A percentile compares a stretch with the other conserved stretches of the same genome.
Evolutionary conservation across 164 flowering plant genomes (phyloP).

Genomic region (Platanus orientalis): DNA sequence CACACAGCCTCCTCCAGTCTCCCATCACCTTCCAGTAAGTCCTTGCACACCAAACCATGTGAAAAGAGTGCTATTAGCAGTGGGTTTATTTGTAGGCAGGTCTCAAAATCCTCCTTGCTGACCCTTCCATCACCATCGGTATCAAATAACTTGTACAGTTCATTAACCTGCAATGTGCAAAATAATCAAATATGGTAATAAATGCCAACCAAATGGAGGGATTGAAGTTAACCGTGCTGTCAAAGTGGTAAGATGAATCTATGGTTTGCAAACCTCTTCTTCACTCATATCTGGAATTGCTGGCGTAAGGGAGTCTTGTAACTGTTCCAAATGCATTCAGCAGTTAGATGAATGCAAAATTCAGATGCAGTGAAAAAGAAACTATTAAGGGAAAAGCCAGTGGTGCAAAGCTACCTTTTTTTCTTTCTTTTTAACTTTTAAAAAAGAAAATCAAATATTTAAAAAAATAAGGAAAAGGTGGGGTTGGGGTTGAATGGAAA

Average conservation of each 20-base stretch:
- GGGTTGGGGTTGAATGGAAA: not conserved
- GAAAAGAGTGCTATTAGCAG: constrained; percentile 23
- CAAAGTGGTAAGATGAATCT: too few species aligned
- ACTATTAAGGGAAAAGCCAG: not conserved
- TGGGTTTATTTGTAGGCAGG: constrained; percentile 29
- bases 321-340: constrained; percentile 11
- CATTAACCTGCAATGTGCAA: constrained; percentile 28
- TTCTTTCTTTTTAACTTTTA: too few species aligned
- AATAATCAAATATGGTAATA: too few species aligned
- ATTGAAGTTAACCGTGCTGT: too few species aligned
- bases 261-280: constrained; percentile 16
- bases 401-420: too few species aligned
- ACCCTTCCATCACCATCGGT: constrained; percentile 34
- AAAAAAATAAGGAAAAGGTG: too few species aligned
- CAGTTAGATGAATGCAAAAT: too few species aligned
- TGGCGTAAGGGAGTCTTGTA: constrained; percentile 14
- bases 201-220: too few species aligned
- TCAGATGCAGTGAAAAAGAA: too few species aligned
- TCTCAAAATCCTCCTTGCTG: constrained; percentile 33
- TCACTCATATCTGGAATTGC: constrained; percentile 18
- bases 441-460: too few species aligned
- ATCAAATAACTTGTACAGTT: constrained; percentile 37
- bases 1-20: constrained; percentile 1
- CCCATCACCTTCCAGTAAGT: constrained; percentile 2
- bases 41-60: constrained; percentile 1